phyloP scores from a whole-genome alignment of 495 filamentous ascomycete species.

The Penicillium psychrofluorescens region DNA sequence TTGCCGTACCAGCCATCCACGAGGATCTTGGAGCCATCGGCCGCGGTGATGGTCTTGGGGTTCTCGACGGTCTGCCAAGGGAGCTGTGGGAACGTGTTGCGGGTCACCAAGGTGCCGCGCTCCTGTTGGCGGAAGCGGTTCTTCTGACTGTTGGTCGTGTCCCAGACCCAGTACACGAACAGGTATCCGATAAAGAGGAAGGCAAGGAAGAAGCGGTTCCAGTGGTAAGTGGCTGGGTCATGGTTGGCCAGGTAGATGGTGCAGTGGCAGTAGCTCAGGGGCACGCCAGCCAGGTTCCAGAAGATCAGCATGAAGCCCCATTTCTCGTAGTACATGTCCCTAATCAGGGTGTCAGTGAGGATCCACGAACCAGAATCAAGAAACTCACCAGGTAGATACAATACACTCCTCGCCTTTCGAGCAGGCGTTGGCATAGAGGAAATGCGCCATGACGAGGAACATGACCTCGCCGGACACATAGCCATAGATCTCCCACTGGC shows the following conservation, averaged over 20 bases:
- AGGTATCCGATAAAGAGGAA: conserved; percentile 67
- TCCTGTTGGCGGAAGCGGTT: conserved; percentile 84
- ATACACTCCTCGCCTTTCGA: conserved; percentile 96
- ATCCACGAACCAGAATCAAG: background rate
- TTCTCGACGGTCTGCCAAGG: conserved; percentile 84
- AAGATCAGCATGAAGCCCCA: conserved; percentile 99
- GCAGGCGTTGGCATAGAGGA: conserved; percentile 93
- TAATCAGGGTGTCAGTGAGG: conserved; percentile 11
- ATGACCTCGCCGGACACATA: conserved; percentile 84
- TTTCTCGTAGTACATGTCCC: conserved; percentile 99
- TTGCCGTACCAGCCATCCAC: conserved; percentile 91
- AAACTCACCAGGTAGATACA: conserved; percentile 72
- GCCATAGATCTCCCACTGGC: conserved; percentile 84
- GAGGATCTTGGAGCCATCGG: conserved; percentile 72
- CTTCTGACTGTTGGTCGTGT: conserved; percentile 88
- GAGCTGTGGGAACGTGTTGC: conserved; percentile 87
- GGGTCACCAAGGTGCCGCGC: conserved; percentile 61
- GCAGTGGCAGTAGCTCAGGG: conserved; percentile 94
- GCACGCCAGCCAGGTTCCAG: conserved; percentile 97
- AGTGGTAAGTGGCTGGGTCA: conserved; percentile 72
- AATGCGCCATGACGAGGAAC: conserved; percentile 90
- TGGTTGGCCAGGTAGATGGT: conserved; percentile 90
- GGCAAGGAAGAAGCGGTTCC: conserved; percentile 59
- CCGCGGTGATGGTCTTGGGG: conserved; percentile 76
- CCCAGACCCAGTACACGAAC: conserved; percentile 88